Base-by-base conservation (phyloP, 192 early-diverging fungal species). In the Coemansia guatemalensis region DNA sequence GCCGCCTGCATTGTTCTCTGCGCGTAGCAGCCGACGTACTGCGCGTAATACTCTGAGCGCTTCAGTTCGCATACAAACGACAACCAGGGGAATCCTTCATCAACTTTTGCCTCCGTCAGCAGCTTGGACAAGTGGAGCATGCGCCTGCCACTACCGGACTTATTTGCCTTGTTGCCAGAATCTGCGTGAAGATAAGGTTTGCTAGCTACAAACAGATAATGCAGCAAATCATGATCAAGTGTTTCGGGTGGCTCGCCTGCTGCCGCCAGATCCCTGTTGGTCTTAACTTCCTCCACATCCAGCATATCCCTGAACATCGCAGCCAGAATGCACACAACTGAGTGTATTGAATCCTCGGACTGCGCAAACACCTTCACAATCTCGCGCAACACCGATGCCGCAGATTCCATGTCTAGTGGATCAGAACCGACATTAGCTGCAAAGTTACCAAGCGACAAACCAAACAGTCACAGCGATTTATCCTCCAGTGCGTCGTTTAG, bases 391-490 rank as follows among this genome's bases (percentile, higher is more conserved):
- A 48, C 35, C n/a, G n/a, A n/a, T n/a, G n/a, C n/a, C n/a, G n/a
- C n/a, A n/a, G n/a, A n/a, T n/a, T n/a, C n/a, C n/a, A 1, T 56
- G 41, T 52, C 56, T 61, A 18, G 55, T 65, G 71, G 24, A 60
- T 59, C 2, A 69, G 55, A 6, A 60, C 69, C 14, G 47, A 67
- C 35, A 3, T 21, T 29, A 9, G 25, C 44, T 18, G 58, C 71
- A 53, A 77, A 80, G 32, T 83, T 69, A 12, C 64, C 32, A 9
- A 85, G 57, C 26, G 68, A 63, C 1, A 74, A 53, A 1, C 82
- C 84, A 63, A 85, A 87, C 30, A 87, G 71, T 82, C 82, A 85
- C n/a, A 85, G 64, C 5, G 84, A 78, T 3, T 77, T 71, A 9
- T 81, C 78, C 11, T 52, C 30, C 32, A 81, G 66, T 48, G 81